phyloP scores from a whole-genome alignment of 169 alveolate species.

The Plasmodium yoelii region DNA sequence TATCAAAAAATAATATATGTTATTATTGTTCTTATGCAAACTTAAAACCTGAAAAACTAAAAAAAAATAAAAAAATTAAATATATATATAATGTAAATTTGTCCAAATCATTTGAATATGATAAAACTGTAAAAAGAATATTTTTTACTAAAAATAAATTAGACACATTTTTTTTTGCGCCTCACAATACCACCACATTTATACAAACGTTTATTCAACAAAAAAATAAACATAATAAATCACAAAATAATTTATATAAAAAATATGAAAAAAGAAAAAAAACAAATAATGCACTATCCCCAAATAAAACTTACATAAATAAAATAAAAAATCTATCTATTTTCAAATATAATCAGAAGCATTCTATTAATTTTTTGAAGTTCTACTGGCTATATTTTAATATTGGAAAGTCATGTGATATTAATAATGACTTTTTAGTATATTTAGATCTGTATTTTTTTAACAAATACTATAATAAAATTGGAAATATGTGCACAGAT shows the following conservation, averaged over 20 bases:
- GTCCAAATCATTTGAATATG: slow-evolving; percentile 41
- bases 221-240: neutral
- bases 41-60: slow-evolving; percentile 26
- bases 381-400: slow-evolving; percentile 72
- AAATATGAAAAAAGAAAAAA: neutral
- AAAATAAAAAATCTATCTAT: slow-evolving; percentile 50
- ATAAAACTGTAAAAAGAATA: slow-evolving; percentile 24
- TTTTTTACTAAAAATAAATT: slow-evolving; percentile 63
- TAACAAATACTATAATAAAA: slow-evolving; percentile 24
- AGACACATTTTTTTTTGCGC: slow-evolving; percentile 26
- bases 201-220: slow-evolving; percentile 50
- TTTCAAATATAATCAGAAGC: slow-evolving; percentile 40
- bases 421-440: slow-evolving; percentile 33
- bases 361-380: slow-evolving; percentile 44
- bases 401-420: neutral
- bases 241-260: neutral
- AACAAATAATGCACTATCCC: neutral
- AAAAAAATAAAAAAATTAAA: slow-evolving; percentile 62
- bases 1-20: neutral
- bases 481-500: neutral
- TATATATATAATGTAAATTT: slow-evolving; percentile 46
- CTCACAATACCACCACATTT: slow-evolving; percentile 21
- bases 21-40: slow-evolving; percentile 17
- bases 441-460: slow-evolving; percentile 63
- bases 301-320: slow-evolving; percentile 33